Base-by-base conservation (phyloP, 345 rosid genomes). In the Acer yangbiense region DNA sequence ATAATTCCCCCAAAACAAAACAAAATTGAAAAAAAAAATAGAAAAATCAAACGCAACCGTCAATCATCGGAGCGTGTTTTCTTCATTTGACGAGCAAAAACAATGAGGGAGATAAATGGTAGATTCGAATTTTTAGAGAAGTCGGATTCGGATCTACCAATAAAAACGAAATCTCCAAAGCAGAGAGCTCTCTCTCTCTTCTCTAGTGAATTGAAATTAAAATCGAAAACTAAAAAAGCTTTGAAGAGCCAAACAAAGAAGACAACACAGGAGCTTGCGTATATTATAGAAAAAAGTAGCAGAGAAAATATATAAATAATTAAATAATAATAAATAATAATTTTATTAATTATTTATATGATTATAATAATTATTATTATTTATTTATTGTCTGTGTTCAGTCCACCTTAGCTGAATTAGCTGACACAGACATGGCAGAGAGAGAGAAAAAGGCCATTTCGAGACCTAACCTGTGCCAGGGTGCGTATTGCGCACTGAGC, bases 331-430 rank as follows among this genome's bases (percentile, higher is more conserved):
- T 27, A 23, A 23, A 23, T 23, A 23, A 58, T 64, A 50, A 70
- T 17, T 35, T 35, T 35, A 35, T 35, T 35, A 41, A 67, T 35
- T 52, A 76, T 46, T 55, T 48, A 64, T 13, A 20, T 29, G 23
- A 54, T 48, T 71, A 54, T n/a, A 50, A 67, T 48, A 60, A 43
- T 60, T 35, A 70, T 46, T 14, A 72, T 74, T 41, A 18, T 18
- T 60, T 60, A 18, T 60, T 20, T 60, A 35, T 69, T 63, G 62
- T 60, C 68, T 9, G 23, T 68, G 75, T 74, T 69, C 64, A 66
- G 65, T 80, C 75, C 71, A 80, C 21, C 70, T 75, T 72, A 27
- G 86, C 81, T 41, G 83, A 74, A 35, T 35, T 35, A 75, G 75
- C 82, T 66, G 79, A 80, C 81, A 80, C 52, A 39, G 79, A 70